Conservation (phyloP, 805 yeast genomes). For the Candida arabinofermentans region DNA sequence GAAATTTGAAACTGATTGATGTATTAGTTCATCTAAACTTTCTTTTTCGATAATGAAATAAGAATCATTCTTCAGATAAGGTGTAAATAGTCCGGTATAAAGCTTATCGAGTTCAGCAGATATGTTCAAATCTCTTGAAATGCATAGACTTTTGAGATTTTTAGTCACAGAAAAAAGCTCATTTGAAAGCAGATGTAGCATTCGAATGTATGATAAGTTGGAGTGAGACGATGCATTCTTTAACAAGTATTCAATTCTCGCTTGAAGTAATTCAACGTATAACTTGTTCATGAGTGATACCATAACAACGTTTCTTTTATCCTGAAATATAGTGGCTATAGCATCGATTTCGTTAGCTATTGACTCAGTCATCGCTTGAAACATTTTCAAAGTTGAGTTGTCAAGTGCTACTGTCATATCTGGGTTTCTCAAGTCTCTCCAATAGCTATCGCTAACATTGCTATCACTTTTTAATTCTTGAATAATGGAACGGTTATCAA, state of each 20-base stretch:
- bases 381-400: constrained; percentile 44
- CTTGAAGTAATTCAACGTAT: constrained; percentile 66
- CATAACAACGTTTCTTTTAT: constrained; percentile 58
- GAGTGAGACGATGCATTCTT: constrained; percentile 60
- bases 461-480: constrained; percentile 35
- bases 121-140: constrained; percentile 42
- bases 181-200: constrained; percentile 62
- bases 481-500: constrained; percentile 73
- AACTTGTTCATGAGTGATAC: constrained; percentile 69
- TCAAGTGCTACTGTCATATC: constrained; percentile 47
- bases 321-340: constrained; percentile 62
- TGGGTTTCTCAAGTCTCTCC: constrained; percentile 63
- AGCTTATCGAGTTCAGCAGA: constrained; percentile 60
- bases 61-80: constrained; percentile 58
- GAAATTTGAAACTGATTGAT: constrained; percentile 42
- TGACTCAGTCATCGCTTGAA: constrained; percentile 54
- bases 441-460: constrained; percentile 35
- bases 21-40: constrained; percentile 53
- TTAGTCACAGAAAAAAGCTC: constrained; percentile 57
- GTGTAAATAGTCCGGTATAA: constrained; percentile 67
- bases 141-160: constrained; percentile 59
- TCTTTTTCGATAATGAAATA: constrained; percentile 73
- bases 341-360: constrained; percentile 70
- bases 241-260: constrained; percentile 53
- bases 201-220: constrained; percentile 69